These are phyloP conservation scores for Clavulina sp. DNA, from an alignment of 768 basidiomycete species.

Conservation along the genomic window DNA sequence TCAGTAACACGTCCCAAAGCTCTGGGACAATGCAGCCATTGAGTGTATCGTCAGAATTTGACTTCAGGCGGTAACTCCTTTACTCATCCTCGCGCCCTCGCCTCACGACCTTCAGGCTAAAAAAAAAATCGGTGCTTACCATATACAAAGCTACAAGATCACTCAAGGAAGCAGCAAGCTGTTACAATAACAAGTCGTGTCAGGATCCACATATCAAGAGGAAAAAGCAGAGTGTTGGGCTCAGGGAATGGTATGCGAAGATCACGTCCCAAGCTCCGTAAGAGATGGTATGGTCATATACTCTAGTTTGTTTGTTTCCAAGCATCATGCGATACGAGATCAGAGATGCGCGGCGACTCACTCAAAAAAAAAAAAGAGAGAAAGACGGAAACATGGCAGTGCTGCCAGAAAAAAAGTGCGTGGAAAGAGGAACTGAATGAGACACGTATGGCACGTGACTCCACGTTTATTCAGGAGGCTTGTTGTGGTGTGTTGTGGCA, in stretches of 20 bases:
- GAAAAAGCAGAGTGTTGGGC: neutral
- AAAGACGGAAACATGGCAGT: no score
- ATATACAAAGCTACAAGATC: neutral
- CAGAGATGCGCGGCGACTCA: no score
- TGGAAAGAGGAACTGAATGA: no score
- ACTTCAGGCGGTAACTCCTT: neutral
- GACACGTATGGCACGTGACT: no score
- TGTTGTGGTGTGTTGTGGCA: no score
- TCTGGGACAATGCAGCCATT: neutral
- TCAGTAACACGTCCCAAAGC: neutral
- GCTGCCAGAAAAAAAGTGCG: no score
- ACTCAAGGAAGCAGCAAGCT: neutral
- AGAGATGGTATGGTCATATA: no score
- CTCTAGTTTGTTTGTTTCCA: slow-evolving; percentile 2
- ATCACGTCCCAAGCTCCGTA: neutral
- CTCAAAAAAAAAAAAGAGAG: no score
- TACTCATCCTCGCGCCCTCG: neutral
- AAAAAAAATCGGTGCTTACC: no score
- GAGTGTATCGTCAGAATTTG: neutral
- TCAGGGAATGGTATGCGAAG: neutral
- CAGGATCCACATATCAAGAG: neutral
- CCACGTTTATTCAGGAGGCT: no score
- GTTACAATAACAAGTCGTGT: neutral
- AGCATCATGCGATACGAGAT: no score
- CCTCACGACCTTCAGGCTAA: neutral